Evolutionary conservation across 805 yeast genomes (phyloP).

Genomic region (Ogataea thermomethanolica): DNA sequence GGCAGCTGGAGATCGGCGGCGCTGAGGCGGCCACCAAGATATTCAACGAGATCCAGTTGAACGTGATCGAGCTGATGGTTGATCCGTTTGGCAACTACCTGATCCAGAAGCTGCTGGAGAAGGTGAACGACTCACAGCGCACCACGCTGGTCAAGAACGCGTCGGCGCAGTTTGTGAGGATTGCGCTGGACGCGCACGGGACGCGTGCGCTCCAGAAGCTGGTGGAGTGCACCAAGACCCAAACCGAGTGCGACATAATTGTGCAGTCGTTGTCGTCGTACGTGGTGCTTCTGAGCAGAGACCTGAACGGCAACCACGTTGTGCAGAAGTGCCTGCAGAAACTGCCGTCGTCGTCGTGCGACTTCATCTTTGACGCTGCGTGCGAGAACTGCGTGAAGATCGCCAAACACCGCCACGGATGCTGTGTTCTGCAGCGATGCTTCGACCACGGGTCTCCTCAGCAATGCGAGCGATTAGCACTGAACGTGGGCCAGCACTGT

Average conservation of each 20-base stretch:
- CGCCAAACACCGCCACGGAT: slow-evolving; percentile 95
- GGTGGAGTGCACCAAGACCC: slow-evolving; percentile 73
- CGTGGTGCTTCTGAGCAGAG: slow-evolving; percentile 77
- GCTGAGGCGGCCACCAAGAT: slow-evolving; percentile 67
- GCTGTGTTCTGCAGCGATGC: slow-evolving; percentile 95
- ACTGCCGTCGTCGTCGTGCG: slow-evolving; percentile 64
- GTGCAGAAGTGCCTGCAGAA: slow-evolving; percentile 87
- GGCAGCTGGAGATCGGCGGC: slow-evolving; percentile 68
- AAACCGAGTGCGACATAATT: slow-evolving; percentile 62
- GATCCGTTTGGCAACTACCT: slow-evolving; percentile 98
- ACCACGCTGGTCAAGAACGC: slow-evolving; percentile 66
- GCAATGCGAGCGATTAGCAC: slow-evolving; percentile 67
- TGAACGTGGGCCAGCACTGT: slow-evolving; percentile 65
- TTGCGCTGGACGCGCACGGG: slow-evolving; percentile 93
- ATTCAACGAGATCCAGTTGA: slow-evolving; percentile 72
- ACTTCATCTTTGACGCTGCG: slow-evolving; percentile 88
- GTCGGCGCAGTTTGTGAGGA: slow-evolving; percentile 66
- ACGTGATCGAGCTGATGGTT: slow-evolving; percentile 83
- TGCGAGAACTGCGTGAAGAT: slow-evolving; percentile 68
- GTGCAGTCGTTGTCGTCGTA: slow-evolving; percentile 44
- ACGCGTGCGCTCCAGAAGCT: slow-evolving; percentile 92
- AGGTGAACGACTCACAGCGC: slow-evolving; percentile 67
- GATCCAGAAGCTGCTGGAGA: slow-evolving; percentile 84
- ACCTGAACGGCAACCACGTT: slow-evolving; percentile 94
- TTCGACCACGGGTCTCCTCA: slow-evolving; percentile 77